Evolutionary conservation across 225 moss, liverwort and hornwort species (phyloP), one percentile per base, ranked within the genome.

Genomic region (Pseudisothecium myosuroides): DNA sequence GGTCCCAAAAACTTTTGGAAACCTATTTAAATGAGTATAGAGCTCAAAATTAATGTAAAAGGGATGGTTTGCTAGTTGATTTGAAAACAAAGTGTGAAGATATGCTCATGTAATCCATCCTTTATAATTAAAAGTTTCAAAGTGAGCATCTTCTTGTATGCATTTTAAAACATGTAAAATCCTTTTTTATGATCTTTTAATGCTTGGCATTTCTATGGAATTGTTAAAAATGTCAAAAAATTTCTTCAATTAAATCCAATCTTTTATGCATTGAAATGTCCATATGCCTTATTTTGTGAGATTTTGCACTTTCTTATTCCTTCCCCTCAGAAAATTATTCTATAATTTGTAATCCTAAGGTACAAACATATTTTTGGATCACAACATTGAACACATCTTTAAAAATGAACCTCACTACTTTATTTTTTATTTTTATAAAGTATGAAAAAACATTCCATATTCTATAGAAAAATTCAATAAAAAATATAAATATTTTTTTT

Each of bases 361-460:
- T 41, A 26, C 8, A 71, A 24, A 39, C 15, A 26, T 20, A 9
- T 43, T 13, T 41, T 41, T 3, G 9, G 9, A 27, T 5, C 50
- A 31, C 17, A 45, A 29, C 0, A 19, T 6, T 12, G 3, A 6
- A 28, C 1, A 28, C 3, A 12, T 45, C 17, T 37, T 14, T 0
- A 4, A 41, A 69, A 41, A 27, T 20, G 3, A 66, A 11, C 6
- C 66, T 11, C 20, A 34, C 0, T 2, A 24, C 26, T 71, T 71
- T 12, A 39, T 24, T 71, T 26, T 27, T 26, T 41, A 9, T 15
- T 71, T 15, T 26, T 26, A 15, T 1, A 41, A 1, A 27, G 9
- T n/a, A n/a, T 10, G 43, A 17, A 4, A 10, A 3, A 28, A 28
- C 23, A 14, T 8, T 0, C 5, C 5, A 20, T 32, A 2, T 75